Conservation (phyloP, 2,329 filamentous ascomycete species). For the Bimuria novae-zelandiae region DNA sequence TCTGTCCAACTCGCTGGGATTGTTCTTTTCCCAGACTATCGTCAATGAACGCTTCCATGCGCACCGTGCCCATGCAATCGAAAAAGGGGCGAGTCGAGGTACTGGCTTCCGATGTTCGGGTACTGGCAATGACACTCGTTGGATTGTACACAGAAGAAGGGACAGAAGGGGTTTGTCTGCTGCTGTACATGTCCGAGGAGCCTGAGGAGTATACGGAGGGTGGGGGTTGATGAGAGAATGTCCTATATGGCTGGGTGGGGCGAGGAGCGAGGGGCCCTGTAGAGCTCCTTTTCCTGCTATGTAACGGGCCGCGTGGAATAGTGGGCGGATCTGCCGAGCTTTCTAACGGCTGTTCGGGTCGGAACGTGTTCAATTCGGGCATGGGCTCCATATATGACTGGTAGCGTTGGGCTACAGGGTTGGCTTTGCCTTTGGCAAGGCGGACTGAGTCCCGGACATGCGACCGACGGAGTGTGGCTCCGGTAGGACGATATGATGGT, state of each 20-base stretch:
- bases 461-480: slow-evolving; percentile 54
- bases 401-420: slow-evolving; percentile 43
- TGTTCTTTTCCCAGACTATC: slow-evolving; percentile 41
- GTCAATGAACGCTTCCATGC: slow-evolving; percentile 96
- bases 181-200: slow-evolving; percentile 44
- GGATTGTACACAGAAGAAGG: slow-evolving; percentile 49
- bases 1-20: slow-evolving; percentile 17
- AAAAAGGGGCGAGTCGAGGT: slow-evolving; percentile 68
- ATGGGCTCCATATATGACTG: slow-evolving; percentile 34
- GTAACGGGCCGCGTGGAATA: slow-evolving; percentile 70
- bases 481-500: slow-evolving; percentile 40
- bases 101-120: slow-evolving; percentile 58
- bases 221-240: slow-evolving; percentile 65
- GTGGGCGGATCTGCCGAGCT: slow-evolving; percentile 73
- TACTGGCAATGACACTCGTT: slow-evolving; percentile 48
- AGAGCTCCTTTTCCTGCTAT: slow-evolving; percentile 87
- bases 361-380: slow-evolving; percentile 35
- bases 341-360: slow-evolving; percentile 52
- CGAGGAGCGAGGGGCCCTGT: slow-evolving; percentile 76
- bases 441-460: slow-evolving; percentile 87
- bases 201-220: slow-evolving; percentile 47
- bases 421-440: slow-evolving; percentile 73
- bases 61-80: slow-evolving; percentile 83
- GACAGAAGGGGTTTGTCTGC: slow-evolving; percentile 38
- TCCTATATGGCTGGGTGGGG: slow-evolving; percentile 71